phyloP scores from a whole-genome alignment of 2,329 filamentous ascomycete genomes.

The Alternaria triticina region DNA sequence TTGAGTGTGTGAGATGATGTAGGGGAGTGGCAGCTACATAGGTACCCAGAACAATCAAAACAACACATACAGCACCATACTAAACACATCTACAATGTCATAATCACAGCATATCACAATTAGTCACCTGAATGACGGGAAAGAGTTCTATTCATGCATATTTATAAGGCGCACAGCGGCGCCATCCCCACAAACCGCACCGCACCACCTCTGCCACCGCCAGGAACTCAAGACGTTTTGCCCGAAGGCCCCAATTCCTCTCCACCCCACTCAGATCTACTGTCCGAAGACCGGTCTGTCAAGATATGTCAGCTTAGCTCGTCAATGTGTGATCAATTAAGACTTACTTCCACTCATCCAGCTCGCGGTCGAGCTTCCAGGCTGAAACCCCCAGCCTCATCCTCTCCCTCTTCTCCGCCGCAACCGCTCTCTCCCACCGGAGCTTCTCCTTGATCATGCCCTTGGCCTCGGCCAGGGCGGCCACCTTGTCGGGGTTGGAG shows the following conservation, averaged over 20 bases:
- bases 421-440: not conserved
- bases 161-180: not conserved
- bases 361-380: not conserved
- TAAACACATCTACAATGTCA: not conserved
- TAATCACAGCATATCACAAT: not conserved
- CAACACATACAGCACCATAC: not conserved
- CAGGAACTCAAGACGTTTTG: not conserved
- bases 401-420: not conserved
- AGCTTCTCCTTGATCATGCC: not conserved
- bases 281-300: not conserved
- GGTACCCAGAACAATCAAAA: not conserved
- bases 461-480: not conserved
- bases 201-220: not conserved
- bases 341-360: not conserved
- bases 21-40: not conserved
- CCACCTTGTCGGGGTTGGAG: not conserved
- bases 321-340: not conserved
- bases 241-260: not conserved
- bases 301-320: not conserved
- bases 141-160: not conserved
- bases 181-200: not conserved
- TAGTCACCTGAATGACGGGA: not conserved
- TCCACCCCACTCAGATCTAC: not conserved
- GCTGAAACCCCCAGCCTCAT: not conserved
- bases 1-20: not conserved